phyloP scores from a whole-genome alignment of 164 flowering plant genomes.

The Chimonanthus salicifolius region DNA sequence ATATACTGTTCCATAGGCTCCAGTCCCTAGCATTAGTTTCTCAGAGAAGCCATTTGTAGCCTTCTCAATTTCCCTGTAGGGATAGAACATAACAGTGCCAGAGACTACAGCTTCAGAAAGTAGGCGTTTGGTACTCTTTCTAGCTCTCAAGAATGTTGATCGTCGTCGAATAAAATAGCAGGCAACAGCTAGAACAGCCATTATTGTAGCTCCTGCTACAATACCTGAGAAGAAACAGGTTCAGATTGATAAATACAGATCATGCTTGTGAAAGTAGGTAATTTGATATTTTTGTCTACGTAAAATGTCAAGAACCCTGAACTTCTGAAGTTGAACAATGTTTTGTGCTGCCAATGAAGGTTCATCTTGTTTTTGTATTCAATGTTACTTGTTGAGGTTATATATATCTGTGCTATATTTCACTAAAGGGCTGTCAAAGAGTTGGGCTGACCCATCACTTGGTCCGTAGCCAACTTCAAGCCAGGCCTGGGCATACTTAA shows the following conservation, averaged over 20 bases:
- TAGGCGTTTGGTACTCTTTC: constrained; percentile 23
- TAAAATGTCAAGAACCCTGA: no score
- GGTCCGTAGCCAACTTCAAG: no score
- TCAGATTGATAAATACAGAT: constrained; percentile 3
- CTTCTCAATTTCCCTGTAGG: constrained; percentile 69
- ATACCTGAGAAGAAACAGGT: constrained; percentile 31
- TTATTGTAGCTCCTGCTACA: constrained; percentile 41
- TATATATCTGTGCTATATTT: no score
- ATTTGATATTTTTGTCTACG: background rate
- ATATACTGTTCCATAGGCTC: constrained; percentile 87
- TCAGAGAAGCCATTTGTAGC: constrained; percentile 72
- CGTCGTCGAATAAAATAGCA: constrained; percentile 18
- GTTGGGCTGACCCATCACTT: no score
- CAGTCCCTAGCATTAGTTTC: constrained; percentile 61
- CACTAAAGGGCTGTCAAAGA: no score
- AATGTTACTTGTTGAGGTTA: background rate
- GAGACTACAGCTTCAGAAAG: constrained; percentile 42
- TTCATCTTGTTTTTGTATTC: background rate
- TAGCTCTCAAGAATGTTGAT: constrained; percentile 13
- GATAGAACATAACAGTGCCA: constrained; percentile 46
- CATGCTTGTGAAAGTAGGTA: background rate
- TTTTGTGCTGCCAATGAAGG: background rate
- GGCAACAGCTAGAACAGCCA: constrained; percentile 24
- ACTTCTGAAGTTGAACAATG: no score
- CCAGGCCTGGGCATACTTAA: no score